Conservation (phyloP, 2,329 filamentous ascomycete genomes). For the Claviceps lovelessii region DNA sequence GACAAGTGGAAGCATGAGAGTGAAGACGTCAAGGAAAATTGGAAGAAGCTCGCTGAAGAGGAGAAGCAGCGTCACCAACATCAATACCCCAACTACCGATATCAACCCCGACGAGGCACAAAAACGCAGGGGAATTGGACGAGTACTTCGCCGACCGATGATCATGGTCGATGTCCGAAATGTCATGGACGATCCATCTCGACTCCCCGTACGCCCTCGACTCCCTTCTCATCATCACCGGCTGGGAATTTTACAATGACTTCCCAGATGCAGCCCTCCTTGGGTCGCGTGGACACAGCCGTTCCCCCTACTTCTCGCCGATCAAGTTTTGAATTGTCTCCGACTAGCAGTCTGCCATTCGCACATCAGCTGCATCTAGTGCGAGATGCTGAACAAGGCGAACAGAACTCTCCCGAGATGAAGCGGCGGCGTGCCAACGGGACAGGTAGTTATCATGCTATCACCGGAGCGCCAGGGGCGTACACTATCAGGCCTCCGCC, state of each 20-base stretch:
- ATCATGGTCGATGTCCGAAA: conserved; percentile 49
- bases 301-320: conserved; percentile 12
- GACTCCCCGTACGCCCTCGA: conserved; percentile 45
- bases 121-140: conserved; percentile 18
- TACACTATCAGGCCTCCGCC: conserved; percentile 5
- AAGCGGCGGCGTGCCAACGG: conserved; percentile 50
- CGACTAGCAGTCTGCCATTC: conserved; percentile 11
- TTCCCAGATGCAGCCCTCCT: conserved; percentile 10
- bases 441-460: conserved; percentile 18
- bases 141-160: conserved; percentile 26
- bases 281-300: conserved; percentile 12
- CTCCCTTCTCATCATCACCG: conserved; percentile 26
- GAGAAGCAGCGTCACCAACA: conserved; percentile 81
- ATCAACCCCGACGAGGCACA: conserved; percentile 62
- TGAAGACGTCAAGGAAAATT: conserved; percentile 62
- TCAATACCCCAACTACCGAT: conserved; percentile 87
- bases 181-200: conserved; percentile 56
- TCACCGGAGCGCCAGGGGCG: conserved; percentile 6
- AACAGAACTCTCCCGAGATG: conserved; percentile 32
- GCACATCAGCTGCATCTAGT: conserved; percentile 11
- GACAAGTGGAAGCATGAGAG: conserved; percentile 75
- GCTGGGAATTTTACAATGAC: conserved; percentile 12
- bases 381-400: conserved; percentile 22
- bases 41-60: conserved; percentile 83
- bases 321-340: conserved; percentile 15